Evolutionary conservation across 108 stramenopile genomes (phyloP).

Genomic region (Bacterosira constricta): DNA sequence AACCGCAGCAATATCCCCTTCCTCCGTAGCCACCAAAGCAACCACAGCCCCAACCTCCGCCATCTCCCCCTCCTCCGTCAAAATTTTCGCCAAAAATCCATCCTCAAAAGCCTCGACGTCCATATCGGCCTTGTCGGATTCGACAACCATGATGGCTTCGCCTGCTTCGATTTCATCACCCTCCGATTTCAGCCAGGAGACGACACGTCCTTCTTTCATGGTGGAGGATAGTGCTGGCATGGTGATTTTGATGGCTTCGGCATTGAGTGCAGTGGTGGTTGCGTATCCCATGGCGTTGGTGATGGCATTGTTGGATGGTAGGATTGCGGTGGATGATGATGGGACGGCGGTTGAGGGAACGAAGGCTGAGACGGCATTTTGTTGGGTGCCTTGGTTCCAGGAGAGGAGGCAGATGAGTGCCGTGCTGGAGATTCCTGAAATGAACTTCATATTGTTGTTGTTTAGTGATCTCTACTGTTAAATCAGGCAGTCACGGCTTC

Average conservation of each 20-base stretch:
- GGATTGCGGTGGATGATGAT: conserved; percentile 12
- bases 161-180: conserved; percentile 92
- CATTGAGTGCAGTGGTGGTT: conserved; percentile 47
- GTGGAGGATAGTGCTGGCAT: conserved; percentile 98
- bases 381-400: conserved; percentile 14
- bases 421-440: conserved; percentile 49
- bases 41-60: conserved; percentile 92
- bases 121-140: conserved; percentile 99
- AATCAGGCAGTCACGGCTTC: not conserved
- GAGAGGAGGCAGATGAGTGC: conserved; percentile 36
- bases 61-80: conserved; percentile 90
- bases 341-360: conserved; percentile 10
- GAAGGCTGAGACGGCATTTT: conserved; percentile 20
- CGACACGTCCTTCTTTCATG: conserved; percentile 97
- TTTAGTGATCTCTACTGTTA: not conserved
- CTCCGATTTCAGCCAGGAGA: conserved; percentile 93
- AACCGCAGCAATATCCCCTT: conserved; percentile 80
- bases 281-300: conserved; percentile 17
- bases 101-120: conserved; percentile 97
- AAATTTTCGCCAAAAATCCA: conserved; percentile 93
- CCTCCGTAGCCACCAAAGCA: conserved; percentile 84
- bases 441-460: conserved; percentile 37
- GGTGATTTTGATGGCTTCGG: conserved; percentile 79
- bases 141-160: conserved; percentile 96
- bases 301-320: conserved; percentile 16